Evolutionary conservation across 2,329 filamentous ascomycete species (phyloP).

Genomic region (Talaromyces marneffei): DNA sequence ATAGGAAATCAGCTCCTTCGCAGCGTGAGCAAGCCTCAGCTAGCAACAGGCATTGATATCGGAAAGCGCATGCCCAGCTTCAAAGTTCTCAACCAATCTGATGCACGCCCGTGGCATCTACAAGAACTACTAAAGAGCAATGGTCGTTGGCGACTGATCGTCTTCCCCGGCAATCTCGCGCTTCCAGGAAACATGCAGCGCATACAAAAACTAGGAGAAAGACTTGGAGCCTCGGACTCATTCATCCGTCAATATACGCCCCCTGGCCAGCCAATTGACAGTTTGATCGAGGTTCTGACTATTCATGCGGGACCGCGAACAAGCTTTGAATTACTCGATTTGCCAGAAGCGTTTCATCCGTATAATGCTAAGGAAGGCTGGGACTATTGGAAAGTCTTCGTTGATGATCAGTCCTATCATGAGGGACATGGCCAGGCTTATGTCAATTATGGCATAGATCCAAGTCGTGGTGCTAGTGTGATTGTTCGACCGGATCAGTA

Average conservation of each 20-base stretch:
- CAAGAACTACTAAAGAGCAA: conserved; percentile 27
- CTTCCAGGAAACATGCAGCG: conserved; percentile 38
- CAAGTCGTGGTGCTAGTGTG: conserved; percentile 39
- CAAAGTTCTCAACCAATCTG: conserved; percentile 47
- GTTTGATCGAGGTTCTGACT: conserved; percentile 3
- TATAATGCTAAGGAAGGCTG: background rate
- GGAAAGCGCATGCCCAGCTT: conserved; percentile 41
- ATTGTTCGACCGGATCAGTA: background rate
- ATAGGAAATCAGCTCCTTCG: conserved; percentile 19
- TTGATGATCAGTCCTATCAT: conserved; percentile 1
- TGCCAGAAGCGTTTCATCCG: background rate
- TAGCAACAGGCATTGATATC: conserved; percentile 19
- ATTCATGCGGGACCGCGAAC: background rate
- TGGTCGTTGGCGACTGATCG: conserved; percentile 15
- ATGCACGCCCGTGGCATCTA: conserved; percentile 29
- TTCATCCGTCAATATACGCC: conserved; percentile 3
- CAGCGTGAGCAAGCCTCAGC: conserved; percentile 21
- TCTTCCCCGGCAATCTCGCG: conserved; percentile 6
- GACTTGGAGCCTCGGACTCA: background rate
- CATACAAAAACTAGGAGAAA: conserved; percentile 25
- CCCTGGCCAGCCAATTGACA: background rate
- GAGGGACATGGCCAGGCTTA: conserved; percentile 24
- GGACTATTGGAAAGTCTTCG: conserved; percentile 10
- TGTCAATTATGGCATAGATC: conserved; percentile 54
- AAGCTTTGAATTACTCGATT: conserved; percentile 1